These are phyloP conservation scores for Quercus agrifolia DNA, from an alignment of 306 rosid genomes.

Conservation along the genomic window DNA sequence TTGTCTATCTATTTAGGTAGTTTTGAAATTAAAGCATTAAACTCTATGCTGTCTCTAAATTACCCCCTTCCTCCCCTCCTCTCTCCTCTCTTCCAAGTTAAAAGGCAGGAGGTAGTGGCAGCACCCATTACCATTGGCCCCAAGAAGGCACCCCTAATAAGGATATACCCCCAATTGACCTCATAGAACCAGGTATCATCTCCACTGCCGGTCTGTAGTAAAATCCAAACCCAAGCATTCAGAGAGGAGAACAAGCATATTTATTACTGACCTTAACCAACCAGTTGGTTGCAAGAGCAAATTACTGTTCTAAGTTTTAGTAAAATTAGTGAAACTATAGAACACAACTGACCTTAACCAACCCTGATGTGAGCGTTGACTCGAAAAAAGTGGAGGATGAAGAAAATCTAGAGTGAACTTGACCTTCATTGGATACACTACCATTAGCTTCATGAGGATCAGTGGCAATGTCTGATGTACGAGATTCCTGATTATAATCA, in stretches of 20 bases:
- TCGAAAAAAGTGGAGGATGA: slow-evolving; percentile 43
- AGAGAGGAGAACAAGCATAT: neutral
- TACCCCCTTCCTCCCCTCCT: neutral
- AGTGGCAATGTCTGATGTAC: slow-evolving; percentile 35
- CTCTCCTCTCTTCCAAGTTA: neutral
- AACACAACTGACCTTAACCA: slow-evolving; percentile 60
- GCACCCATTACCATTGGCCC: neutral
- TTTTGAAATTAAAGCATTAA: neutral
- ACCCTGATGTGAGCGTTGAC: slow-evolving; percentile 53
- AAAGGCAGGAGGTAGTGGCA: neutral
- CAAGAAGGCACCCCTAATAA: too few species aligned
- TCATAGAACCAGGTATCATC: neutral
- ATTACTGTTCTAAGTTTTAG: neutral
- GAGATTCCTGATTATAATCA: slow-evolving; percentile 31
- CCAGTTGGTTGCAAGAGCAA: too few species aligned
- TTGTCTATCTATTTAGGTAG: neutral
- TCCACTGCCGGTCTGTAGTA: neutral
- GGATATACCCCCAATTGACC: too few species aligned
- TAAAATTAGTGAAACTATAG: slow-evolving; percentile 3
- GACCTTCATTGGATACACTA: slow-evolving; percentile 37
- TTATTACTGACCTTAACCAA: too few species aligned
- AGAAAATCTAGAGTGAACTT: slow-evolving; percentile 36
- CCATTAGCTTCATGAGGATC: slow-evolving; percentile 63
- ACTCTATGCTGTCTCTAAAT: neutral
- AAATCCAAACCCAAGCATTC: neutral